Percentiles rank a stretch among this genome's conserved stretches.
phyloP scores from a whole-genome alignment of 2,329 filamentous ascomycete genomes.

The Fusarium graminum region DNA sequence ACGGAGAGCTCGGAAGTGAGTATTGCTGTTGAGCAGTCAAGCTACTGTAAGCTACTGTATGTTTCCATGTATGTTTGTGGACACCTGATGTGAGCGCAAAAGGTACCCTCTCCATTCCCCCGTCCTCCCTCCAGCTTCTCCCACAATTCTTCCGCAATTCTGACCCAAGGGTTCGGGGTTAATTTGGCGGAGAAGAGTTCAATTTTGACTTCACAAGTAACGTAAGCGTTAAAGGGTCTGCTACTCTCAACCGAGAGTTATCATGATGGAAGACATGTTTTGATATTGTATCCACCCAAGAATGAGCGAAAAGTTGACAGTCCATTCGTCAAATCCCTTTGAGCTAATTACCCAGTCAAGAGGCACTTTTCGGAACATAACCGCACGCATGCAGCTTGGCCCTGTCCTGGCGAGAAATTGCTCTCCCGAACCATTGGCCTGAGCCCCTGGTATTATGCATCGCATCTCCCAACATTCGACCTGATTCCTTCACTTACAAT shows the following conservation, averaged over 20 bases:
- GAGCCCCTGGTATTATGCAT: constrained; percentile 41
- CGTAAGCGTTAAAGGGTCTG: not conserved
- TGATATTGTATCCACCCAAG: not conserved
- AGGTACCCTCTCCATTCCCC: constrained; percentile 5
- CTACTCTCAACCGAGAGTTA: not conserved
- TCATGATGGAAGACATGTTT: too few species aligned
- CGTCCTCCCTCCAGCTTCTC: constrained; percentile 31
- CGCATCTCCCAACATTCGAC: constrained; percentile 34
- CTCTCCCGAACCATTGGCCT: constrained; percentile 45
- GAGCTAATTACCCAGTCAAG: not conserved
- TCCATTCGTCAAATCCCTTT: constrained; percentile 6
- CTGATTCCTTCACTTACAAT: constrained; percentile 11
- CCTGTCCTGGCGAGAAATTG: constrained; percentile 13
- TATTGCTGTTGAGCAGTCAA: constrained; percentile 9
- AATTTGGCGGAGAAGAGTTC: constrained; percentile 13
- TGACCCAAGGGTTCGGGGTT: constrained; percentile 6
- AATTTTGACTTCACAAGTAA: not conserved
- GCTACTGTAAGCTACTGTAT: constrained; percentile 30
- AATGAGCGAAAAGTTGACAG: not conserved
- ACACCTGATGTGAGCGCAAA: constrained; percentile 31
- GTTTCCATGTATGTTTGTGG: constrained; percentile 37
- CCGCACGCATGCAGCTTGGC: constrained; percentile 22
- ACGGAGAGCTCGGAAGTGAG: constrained; percentile 38
- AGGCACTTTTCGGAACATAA: constrained; percentile 10
- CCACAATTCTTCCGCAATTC: constrained; percentile 26